Evolutionary conservation across 768 basidiomycete genomes (phyloP).

Genomic region (Lactarius pseudohatsudake): DNA sequence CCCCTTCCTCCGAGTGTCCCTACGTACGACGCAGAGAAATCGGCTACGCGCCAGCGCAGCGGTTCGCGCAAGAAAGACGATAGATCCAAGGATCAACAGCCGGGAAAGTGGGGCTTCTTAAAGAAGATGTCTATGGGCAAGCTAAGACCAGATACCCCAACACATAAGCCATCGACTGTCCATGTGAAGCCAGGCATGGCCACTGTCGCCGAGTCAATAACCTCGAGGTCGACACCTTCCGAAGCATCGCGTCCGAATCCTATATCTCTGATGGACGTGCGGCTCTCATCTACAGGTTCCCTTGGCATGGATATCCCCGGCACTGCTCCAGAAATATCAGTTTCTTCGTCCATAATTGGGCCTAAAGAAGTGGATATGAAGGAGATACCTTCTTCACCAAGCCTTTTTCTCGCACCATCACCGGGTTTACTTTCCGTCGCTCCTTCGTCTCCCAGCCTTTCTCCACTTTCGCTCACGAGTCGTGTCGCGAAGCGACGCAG

Average conservation of each 20-base stretch:
- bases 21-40: slow-evolving; percentile 6
- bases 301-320: slow-evolving; percentile 40
- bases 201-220: slow-evolving; percentile 18
- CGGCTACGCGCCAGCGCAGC: slow-evolving; percentile 23
- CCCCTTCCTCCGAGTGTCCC: slow-evolving; percentile 12
- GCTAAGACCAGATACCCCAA: slow-evolving; percentile 66
- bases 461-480: slow-evolving; percentile 45
- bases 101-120: slow-evolving; percentile 89
- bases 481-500: slow-evolving; percentile 74
- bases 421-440: slow-evolving; percentile 24
- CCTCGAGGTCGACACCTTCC: slow-evolving; percentile 7
- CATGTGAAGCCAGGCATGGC: slow-evolving; percentile 36
- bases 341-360: slow-evolving; percentile 22
- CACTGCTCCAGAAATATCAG: slow-evolving; percentile 16
- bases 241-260: slow-evolving; percentile 28
- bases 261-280: slow-evolving; percentile 29
- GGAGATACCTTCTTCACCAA: slow-evolving; percentile 12
- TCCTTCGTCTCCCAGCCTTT: slow-evolving; percentile 21
- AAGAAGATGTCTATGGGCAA: slow-evolving; percentile 99
- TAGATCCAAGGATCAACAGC: slow-evolving; percentile 49
- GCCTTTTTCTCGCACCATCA: slow-evolving; percentile 9
- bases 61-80: slow-evolving; percentile 28
- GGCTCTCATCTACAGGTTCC: slow-evolving; percentile 69
- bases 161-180: slow-evolving; percentile 35
- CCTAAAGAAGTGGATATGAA: slow-evolving; percentile 13